Percentiles rank a stretch among this genome's conserved stretches.
Conservation (phyloP, 371 early-diverging fungal species). For the Apophysomyces trapeziformis region DNA sequence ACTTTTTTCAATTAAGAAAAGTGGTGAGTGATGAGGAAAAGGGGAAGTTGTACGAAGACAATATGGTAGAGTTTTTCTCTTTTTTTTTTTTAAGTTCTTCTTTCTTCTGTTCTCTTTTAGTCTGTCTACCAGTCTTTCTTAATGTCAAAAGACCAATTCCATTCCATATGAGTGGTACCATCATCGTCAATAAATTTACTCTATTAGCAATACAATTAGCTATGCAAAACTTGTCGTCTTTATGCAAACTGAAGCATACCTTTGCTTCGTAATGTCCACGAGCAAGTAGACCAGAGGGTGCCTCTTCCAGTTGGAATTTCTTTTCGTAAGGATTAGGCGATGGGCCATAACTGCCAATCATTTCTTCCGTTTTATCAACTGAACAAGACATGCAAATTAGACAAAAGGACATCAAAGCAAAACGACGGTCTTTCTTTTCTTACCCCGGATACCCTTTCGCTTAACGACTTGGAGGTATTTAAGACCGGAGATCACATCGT, state of each 20-base stretch:
- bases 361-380: constrained; percentile 94
- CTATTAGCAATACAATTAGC: constrained; percentile 20
- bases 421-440: background rate
- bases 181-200: constrained; percentile 72
- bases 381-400: constrained; percentile 3
- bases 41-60: background rate
- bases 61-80: constrained; percentile 2
- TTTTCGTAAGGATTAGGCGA: constrained; percentile 76
- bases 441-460: constrained; percentile 80
- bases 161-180: constrained; percentile 60
- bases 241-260: constrained; percentile 33
- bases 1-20: background rate
- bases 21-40: background rate
- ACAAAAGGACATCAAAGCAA: too few species aligned
- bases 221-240: background rate
- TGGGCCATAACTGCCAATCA: constrained; percentile 97
- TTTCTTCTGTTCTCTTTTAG: constrained; percentile 17
- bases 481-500: constrained; percentile 94
- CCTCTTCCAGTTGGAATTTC: constrained; percentile 84
- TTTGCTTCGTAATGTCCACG: constrained; percentile 90
- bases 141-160: constrained; percentile 71
- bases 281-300: constrained; percentile 90
- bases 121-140: constrained; percentile 69
- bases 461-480: constrained; percentile 95
- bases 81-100: constrained; percentile 2